Base-by-base conservation (phyloP, 345 rosid genomes). In the Citrus trifoliata region DNA sequence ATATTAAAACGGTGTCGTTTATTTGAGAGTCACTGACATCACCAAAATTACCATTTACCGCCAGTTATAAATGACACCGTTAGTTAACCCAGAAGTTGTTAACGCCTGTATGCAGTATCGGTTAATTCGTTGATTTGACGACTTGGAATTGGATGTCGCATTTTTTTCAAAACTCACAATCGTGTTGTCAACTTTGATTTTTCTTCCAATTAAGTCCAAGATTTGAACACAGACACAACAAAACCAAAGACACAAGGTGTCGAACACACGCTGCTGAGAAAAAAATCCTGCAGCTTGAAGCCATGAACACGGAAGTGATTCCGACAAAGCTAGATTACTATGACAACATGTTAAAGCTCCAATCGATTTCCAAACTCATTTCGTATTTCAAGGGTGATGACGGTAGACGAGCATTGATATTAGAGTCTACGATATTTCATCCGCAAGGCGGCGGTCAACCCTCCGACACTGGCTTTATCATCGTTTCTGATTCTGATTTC, bases 401-500 rank as follows among this genome's bases (percentile, higher is more conserved):
- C 85, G 93, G 92, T 2, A 85, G 88, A 75, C 74, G 53, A 19
- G 92, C 90, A 10, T 68, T 95, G 56, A 83, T 95, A 37, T 66
- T 95, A 79, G 92, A 89, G n/a, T 89, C 96, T 6, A 91, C 98
- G 6, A 85, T 95, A 67, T 95, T 95, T 83, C 91, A 95, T 75
- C 98, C 98, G 27, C 98, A 95, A 89, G 98, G 98, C 27, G 98
- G 98, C 2, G 97, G 97, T 51, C 97, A 95, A 82, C 98, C 97
- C 1, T 80, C 97, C 0, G 98, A 95, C 78, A 88, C 88, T 10
- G 98, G 98, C 46, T 75, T 82, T 55, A 82, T 95, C 76, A 35
- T 73, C 18, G 55, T 76, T 74, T 13, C 77, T 14, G 83, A 74
- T 82, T 84, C 83, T 16, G 80, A 77, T 37, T 51, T 62, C 81